Base-by-base conservation (phyloP, 2,329 filamentous ascomycete species). In the Colletotrichum spinosum region DNA sequence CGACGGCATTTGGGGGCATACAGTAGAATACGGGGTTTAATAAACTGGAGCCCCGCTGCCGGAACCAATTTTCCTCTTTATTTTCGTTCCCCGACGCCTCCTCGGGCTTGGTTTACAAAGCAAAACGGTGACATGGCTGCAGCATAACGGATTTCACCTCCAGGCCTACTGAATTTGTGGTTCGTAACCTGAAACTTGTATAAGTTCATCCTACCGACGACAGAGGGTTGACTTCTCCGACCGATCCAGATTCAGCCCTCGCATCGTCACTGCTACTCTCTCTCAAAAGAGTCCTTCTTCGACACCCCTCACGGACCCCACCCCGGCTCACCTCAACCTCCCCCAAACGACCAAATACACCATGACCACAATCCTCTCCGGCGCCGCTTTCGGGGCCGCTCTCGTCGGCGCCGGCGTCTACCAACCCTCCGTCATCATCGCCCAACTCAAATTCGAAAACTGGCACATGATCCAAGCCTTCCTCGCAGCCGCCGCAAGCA, bases 381-480 rank as follows among this genome's bases (percentile, higher is more conserved):
- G 89, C 33, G 82, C 81, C 45, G 80, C 83, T 50, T 91, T 91
- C 69, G 90, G 90, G 51, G 85, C 85, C 10, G 86, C 88, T 60
- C 80, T 91, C 48, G 80, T 86, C 38, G 84, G 82, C 4, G 82
- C 88, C 2, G 88, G 88, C 37, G 86, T 91, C 60, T 85, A 86
- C 70, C 79, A 84, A 42, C 89, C 89, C 0, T 78, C 82, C 0
- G 80, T 89, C 51, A 88, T 92, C 69, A 75, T 87, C 61, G 77
- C 80, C 8, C 90, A 92, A 77, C 83, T 92, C 77, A 81, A 79
- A 33, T 78, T 90, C 50, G 76, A 83, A 52, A 84, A 89, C 72
- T 90, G 85, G 75, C 87, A 89, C 72, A 91, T 92, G 89, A 73
- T 89, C 37, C 84, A 90, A 74, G 82, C 83, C 9, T 91, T 92